Evolutionary conservation across 1,284 basidiomycete genomes (phyloP), one percentile per base, ranked within the genome.

Genomic region (Puccinia triticina): DNA sequence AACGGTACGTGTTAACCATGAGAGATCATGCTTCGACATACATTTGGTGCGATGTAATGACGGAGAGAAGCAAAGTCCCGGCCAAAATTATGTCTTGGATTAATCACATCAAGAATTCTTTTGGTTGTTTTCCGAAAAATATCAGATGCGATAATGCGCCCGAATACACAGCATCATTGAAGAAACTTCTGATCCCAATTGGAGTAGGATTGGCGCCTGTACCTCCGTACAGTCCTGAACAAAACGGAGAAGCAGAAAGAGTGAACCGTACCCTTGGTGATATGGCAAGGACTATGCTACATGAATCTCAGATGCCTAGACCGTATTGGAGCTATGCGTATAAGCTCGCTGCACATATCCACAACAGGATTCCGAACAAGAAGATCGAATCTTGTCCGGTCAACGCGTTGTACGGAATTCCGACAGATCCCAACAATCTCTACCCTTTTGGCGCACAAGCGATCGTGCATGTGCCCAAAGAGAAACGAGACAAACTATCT

Each of bases 181-280:
- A 29, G 18, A 50, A 72, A 32, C 2, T 0, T 14, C 29, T 72
- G 1, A 34, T 29, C 18, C 11, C 11, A n/a, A 2, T 32, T 29
- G 69, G 69, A 1, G 34, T 50, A 1, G 12, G 26, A 5, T 26
- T 53, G 2, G 43, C 48, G 1, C 46, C 69, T 16, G 16, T 50
- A 12, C 0, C 69, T 0, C 69, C 69, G 18, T 72, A 72, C 46
- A 7, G 29, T 2, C 69, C 69, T 1, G 11, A 72, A n/a, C 40
- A 72, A 29, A 72, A 72, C n/a, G 67, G 67, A 2, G 40, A 71
- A 40, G 67, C 67, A 21, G 67, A 71, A 46, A n/a, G 67, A 5
- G 40, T 46, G 8, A 71, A 71, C 40, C 16, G 67, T 11, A 71
- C 67, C 1, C 11, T 71, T 26, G 69, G 69, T 5, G 26, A 72